Percentiles rank a stretch among this genome's conserved stretches.
Evolutionary conservation across 306 rosid genomes (phyloP).

Genomic region (Gastrolobium villosum): DNA sequence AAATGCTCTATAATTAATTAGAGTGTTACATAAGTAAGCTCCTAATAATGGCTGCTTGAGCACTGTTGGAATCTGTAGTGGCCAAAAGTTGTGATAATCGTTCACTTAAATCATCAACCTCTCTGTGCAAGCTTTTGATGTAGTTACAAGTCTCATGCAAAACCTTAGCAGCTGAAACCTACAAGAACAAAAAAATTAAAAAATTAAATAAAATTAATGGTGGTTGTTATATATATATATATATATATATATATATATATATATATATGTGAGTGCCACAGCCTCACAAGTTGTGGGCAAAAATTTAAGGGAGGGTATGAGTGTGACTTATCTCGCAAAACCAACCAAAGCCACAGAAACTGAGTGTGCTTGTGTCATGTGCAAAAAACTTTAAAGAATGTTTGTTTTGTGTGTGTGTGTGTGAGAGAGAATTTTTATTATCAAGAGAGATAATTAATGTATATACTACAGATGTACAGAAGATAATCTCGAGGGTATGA

Average conservation of each 20-base stretch:
- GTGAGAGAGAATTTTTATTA: no score
- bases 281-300: constrained; percentile 53
- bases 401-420: background rate
- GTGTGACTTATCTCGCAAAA: constrained; percentile 50
- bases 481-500: no score
- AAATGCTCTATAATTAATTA: background rate
- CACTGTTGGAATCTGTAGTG: constrained; percentile 65
- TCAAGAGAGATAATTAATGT: no score
- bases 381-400: no score
- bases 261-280: constrained; percentile 53
- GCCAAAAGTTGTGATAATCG: constrained; percentile 78
- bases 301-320: constrained; percentile 42
- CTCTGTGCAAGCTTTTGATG: constrained; percentile 77
- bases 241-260: no score
- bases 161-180: constrained; percentile 61
- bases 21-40: constrained; percentile 70
- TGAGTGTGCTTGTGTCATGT: constrained; percentile 25
- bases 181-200: background rate
- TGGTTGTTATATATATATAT: no score
- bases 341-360: constrained; percentile 44
- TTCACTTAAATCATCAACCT: constrained; percentile 85
- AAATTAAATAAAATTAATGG: background rate
- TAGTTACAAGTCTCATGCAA: constrained; percentile 90
- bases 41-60: constrained; percentile 83
- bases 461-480: no score